phyloP scores from a whole-genome alignment of 805 yeast species.

The Cyberlindnera maclurae region DNA sequence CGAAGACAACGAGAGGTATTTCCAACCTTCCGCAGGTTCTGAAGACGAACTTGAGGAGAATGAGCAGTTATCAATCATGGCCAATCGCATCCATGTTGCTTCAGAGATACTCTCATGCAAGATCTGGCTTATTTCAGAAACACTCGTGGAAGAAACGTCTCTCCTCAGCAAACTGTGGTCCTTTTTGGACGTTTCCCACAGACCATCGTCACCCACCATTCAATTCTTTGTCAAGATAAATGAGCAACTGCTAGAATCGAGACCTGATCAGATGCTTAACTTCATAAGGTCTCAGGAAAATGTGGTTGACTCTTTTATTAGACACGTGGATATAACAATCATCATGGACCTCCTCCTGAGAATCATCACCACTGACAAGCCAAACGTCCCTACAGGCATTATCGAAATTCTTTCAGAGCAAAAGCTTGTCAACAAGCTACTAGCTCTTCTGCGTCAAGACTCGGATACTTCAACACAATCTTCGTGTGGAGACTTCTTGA shows the following conservation, averaged over 20 bases:
- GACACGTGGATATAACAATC: conserved; percentile 83
- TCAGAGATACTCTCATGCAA: conserved; percentile 86
- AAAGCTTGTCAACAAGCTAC: conserved; percentile 57
- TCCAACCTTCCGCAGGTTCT: conserved; percentile 6
- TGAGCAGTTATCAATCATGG: conserved; percentile 17
- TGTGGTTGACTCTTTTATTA: conserved; percentile 63
- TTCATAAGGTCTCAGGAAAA: conserved; percentile 42
- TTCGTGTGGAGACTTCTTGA: conserved; percentile 89
- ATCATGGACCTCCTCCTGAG: conserved; percentile 86
- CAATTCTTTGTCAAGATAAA: conserved; percentile 82
- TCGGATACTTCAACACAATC: conserved; percentile 64
- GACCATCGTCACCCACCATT: conserved; percentile 64
- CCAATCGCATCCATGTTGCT: conserved; percentile 46
- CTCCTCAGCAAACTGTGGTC: conserved; percentile 72
- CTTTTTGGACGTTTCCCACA: conserved; percentile 48
- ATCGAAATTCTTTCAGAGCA: conserved; percentile 74
- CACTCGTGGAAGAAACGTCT: conserved; percentile 66
- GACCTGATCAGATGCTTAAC: conserved; percentile 55
- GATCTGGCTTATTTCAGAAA: conserved; percentile 87
- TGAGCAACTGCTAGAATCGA: conserved; percentile 78
- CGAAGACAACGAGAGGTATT: conserved; percentile 14
- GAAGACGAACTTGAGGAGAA: conserved; percentile 9
- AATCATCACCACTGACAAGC: conserved; percentile 86
- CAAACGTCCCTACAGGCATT: conserved; percentile 83
- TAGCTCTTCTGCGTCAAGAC: conserved; percentile 61